Conservation (phyloP, 2,329 filamentous ascomycete species). For the Botrytis porri region DNA sequence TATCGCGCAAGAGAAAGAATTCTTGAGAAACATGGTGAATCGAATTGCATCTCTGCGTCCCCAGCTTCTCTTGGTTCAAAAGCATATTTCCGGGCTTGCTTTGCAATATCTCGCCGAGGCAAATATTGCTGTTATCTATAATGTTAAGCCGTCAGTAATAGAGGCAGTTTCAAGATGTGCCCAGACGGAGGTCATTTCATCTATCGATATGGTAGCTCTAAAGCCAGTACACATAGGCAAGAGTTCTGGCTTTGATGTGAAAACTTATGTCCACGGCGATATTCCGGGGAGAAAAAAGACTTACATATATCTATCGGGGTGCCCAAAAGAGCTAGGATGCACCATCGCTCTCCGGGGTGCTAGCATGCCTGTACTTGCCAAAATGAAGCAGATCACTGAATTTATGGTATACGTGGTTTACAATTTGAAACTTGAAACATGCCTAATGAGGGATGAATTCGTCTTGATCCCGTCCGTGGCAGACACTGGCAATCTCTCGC, state of each 20-base stretch:
- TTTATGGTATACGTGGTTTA: conserved; percentile 99
- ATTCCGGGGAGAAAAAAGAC: conserved; percentile 79
- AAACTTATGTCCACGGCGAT: conserved; percentile 83
- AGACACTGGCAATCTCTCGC: conserved; percentile 45
- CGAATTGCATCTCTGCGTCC: conserved; percentile 84
- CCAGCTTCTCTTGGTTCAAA: conserved; percentile 85
- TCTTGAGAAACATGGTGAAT: conserved; percentile 84
- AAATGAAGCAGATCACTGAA: conserved; percentile 89
- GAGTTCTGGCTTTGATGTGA: conserved; percentile 88
- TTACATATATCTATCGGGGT: conserved; percentile 92
- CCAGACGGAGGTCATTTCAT: conserved; percentile 88
- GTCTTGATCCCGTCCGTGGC: conserved; percentile 71
- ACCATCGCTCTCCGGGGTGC: conserved; percentile 89
- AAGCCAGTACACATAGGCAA: conserved; percentile 73
- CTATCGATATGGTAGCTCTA: conserved; percentile 84
- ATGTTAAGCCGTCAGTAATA: conserved; percentile 93
- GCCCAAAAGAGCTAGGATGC: conserved; percentile 83
- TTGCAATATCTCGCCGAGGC: conserved; percentile 84
- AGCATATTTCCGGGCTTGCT: conserved; percentile 86
- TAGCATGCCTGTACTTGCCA: conserved; percentile 65
- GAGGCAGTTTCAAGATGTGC: conserved; percentile 92
- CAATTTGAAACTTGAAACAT: conserved; percentile 93
- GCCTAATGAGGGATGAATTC: conserved; percentile 88
- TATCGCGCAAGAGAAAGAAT: conserved; percentile 94
- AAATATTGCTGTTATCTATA: conserved; percentile 90